Percentiles rank a stretch among this genome's conserved stretches.
phyloP scores from a whole-genome alignment of 768 basidiomycete species.

The Tulasnella sp. region DNA sequence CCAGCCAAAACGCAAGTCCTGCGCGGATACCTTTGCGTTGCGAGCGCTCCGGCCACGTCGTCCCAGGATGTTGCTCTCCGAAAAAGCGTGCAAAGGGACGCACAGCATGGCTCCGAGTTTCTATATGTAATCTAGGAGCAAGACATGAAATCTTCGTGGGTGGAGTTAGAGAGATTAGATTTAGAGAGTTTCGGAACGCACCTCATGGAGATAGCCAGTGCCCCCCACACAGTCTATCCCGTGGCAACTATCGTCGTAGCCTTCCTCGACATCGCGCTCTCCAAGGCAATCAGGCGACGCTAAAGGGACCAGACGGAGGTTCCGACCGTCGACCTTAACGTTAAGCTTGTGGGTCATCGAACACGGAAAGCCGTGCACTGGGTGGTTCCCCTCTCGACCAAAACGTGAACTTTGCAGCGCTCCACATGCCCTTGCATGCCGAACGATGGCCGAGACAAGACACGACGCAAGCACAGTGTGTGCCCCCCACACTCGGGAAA shows the following conservation, averaged over 20 bases:
- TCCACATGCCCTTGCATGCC: background rate
- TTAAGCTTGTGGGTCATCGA: background rate
- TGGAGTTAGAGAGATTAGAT: background rate
- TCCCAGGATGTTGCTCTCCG: background rate
- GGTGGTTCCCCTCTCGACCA: background rate
- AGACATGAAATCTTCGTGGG: background rate
- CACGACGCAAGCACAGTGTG: background rate
- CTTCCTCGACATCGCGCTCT: background rate
- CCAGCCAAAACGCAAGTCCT: background rate
- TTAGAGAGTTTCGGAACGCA: background rate
- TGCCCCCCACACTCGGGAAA: background rate
- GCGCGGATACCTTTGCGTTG: background rate
- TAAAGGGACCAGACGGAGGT: background rate
- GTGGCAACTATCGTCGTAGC: background rate
- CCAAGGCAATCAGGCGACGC: background rate
- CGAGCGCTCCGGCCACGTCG: no score
- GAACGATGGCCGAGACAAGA: background rate
- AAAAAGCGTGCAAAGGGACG: background rate
- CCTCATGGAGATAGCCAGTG: constrained; percentile 2
- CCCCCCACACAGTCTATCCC: constrained; percentile 2
- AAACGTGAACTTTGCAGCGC: background rate
- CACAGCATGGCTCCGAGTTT: background rate
- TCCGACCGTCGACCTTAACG: background rate
- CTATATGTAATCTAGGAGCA: background rate
- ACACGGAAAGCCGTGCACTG: background rate